phyloP scores from a whole-genome alignment of 1,284 basidiomycete genomes.

The Pterula multifida region DNA sequence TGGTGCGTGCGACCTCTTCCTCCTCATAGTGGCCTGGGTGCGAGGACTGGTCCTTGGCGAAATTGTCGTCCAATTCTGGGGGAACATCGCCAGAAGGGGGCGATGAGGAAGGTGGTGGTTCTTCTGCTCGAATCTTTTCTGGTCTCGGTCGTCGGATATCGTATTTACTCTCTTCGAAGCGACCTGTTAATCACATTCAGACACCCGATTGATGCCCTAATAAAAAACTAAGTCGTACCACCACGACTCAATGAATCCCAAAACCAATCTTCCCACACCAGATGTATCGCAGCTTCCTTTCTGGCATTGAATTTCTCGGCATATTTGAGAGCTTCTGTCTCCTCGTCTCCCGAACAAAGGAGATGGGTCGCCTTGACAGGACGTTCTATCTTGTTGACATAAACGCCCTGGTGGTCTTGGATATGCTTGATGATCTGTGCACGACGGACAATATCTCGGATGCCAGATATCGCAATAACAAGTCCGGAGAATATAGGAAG shows the following conservation, averaged over 20 bases:
- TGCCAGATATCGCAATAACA: constrained; percentile 55
- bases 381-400: constrained; percentile 50
- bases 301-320: constrained; percentile 54
- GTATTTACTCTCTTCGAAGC: constrained; percentile 13
- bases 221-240: too few species aligned
- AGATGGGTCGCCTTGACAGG: constrained; percentile 35
- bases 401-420: constrained; percentile 40
- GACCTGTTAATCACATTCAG: constrained; percentile 20
- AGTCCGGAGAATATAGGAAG: constrained; percentile 58
- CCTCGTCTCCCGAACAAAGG: constrained; percentile 15
- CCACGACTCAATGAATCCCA: constrained; percentile 67
- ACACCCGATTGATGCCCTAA: too few species aligned
- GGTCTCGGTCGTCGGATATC: constrained; percentile 46
- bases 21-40: constrained; percentile 21
- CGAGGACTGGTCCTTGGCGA: too few species aligned
- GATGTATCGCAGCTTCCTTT: constrained; percentile 51
- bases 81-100: constrained; percentile 4
- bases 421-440: constrained; percentile 45
- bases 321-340: constrained; percentile 36
- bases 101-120: background rate
- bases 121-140: constrained; percentile 13
- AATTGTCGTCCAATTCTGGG: background rate
- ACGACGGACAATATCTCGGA: constrained; percentile 39
- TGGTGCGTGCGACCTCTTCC: constrained; percentile 41
- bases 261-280: constrained; percentile 83